Evolutionary conservation across 129 eudicot genomes (phyloP).

Genomic region (Flaveria linearis): DNA sequence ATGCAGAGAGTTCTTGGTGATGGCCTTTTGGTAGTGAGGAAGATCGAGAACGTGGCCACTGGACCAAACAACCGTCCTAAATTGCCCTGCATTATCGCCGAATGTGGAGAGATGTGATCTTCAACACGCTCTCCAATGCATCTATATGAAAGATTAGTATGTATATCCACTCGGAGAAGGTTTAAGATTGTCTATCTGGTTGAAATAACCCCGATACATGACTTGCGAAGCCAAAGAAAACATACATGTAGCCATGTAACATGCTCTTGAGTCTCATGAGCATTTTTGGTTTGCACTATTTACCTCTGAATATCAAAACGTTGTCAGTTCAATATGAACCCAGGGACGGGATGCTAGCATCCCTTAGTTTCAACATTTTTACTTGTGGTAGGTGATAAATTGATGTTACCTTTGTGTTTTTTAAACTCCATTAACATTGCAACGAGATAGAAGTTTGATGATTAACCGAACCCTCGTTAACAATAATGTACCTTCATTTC

Average conservation of each 20-base stretch:
- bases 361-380: neutral
- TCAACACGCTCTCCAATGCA: neutral
- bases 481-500: too few relatives aligned
- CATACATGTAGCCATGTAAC: neutral
- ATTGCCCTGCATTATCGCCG: conserved; percentile 74
- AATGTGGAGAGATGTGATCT: conserved; percentile 90
- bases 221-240: conserved; percentile 4
- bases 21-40: conserved; percentile 83
- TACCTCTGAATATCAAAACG: neutral
- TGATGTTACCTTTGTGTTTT: neutral
- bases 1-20: conserved; percentile 91
- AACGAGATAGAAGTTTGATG: too few relatives aligned
- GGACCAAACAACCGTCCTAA: conserved; percentile 92
- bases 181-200: neutral
- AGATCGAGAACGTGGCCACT: conserved; percentile 85
- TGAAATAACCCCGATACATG: neutral
- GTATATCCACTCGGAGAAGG: too few relatives aligned
- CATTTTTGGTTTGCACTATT: neutral
- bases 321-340: neutral
- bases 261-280: neutral
- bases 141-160: conserved; percentile 4
- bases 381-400: neutral
- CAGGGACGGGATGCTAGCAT: conserved; percentile 8
- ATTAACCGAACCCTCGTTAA: too few relatives aligned
- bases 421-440: too few relatives aligned